Base-by-base conservation (phyloP, 331 rosid species). In the Malus hybrid region DNA sequence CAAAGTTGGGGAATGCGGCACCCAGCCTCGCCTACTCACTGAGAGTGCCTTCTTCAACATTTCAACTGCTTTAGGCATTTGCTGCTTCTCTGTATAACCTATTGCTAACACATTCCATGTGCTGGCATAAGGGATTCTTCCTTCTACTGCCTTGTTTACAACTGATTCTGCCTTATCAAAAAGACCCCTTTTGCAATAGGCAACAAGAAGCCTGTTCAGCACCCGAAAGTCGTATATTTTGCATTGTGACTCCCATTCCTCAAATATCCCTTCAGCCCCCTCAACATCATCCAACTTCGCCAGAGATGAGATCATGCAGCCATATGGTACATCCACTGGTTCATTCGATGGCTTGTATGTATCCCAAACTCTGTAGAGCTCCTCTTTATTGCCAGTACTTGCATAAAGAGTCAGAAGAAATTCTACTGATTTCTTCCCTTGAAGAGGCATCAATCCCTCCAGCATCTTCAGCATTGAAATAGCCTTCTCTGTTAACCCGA, bases 161-260 rank as follows among this genome's bases (percentile, higher is more conserved):
- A 15, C 52, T 13, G 67, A 67, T 75, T 82, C 86, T n/a, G 86
- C 86, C 71, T 79, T 74, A 6, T 78, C 78, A 0, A 82, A 70
- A 82, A 74, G 80, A 78, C 86, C 83, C 69, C 48, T 70, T 64
- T 42, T 82, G 78, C 86, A 82, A 75, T 82, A 82, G 12, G 83
- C 83, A 28, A 20, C 56, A 73, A 82, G 70, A 75, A 82, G 79
- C 19, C 78, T 72, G 32, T 82, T 82, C 55, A 78, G 59, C n/a
- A 82, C 86, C 67, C 86, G 75, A 59, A 82, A 82, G 39, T 82
- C 86, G 20, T 75, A 79, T 11, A 4, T 16, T 4, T 70, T 74
- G 44, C 83, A 70, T 31, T 64, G 22, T 13, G 83, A 78, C 73
- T 82, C 86, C 86, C 86, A 82, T 75, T 82, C 86, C 74, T 75